These are phyloP conservation scores for Spergularia marina DNA, from an alignment of 148 eudicot genomes.

Conservation along the genomic window DNA sequence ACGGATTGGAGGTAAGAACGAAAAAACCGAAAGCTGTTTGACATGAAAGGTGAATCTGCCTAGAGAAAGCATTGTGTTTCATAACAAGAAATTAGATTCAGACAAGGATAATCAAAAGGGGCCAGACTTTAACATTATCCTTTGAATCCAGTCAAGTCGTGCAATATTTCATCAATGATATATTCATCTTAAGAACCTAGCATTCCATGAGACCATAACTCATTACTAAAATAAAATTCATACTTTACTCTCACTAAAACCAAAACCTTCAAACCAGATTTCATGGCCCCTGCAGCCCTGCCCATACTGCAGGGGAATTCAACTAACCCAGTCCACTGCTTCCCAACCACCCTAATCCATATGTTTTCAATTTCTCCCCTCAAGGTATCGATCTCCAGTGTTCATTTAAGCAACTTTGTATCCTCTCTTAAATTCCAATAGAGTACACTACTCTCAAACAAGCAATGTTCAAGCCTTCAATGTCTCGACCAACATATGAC, in stretches of 20 bases:
- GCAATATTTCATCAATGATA: no score
- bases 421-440: not conserved
- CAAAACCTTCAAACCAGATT: not conserved
- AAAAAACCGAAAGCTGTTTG: no score
- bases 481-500: not conserved
- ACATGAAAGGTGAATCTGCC: no score
- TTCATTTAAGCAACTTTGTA: not conserved
- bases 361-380: not conserved
- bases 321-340: not conserved
- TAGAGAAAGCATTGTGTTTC: no score
- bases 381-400: not conserved
- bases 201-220: no score
- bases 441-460: not conserved
- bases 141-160: no score
- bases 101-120: no score
- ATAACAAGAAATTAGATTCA: no score
- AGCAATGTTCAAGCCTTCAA: not conserved
- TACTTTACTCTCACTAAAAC: not conserved
- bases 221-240: not conserved
- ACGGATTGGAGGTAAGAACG: no score
- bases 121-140: no score
- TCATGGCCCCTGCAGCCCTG: not conserved
- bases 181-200: no score
- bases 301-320: not conserved
- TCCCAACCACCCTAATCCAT: not conserved